These are phyloP conservation scores for Simplicillium aogashimaense DNA, from an alignment of 2,329 filamentous ascomycete species.

Conservation along the genomic window DNA sequence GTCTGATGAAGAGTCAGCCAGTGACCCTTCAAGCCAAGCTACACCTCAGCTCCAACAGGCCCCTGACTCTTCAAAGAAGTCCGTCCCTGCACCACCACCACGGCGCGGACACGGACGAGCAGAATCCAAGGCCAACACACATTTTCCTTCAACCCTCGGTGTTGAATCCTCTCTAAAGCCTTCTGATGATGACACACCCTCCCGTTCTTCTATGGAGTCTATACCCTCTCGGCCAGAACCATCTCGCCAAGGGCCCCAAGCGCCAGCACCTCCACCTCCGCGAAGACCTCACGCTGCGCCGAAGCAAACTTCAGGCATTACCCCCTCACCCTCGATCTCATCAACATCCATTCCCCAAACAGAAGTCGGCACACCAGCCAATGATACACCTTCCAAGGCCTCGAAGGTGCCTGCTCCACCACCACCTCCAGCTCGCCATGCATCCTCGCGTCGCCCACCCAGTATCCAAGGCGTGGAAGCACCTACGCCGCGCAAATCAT, in stretches of 20 bases:
- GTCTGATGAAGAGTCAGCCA: background rate
- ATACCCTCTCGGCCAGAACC: constrained; percentile 34
- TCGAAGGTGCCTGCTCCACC: constrained; percentile 22
- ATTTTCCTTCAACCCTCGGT: constrained; percentile 2
- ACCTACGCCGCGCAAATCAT: constrained; percentile 15
- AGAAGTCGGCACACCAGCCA: constrained; percentile 1
- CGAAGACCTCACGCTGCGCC: constrained; percentile 33
- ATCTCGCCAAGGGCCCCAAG: constrained; percentile 28
- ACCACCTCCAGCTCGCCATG: constrained; percentile 33
- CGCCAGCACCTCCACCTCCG: constrained; percentile 45
- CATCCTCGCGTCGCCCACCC: constrained; percentile 32
- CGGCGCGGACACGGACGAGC: constrained; percentile 34
- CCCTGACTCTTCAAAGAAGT: constrained; percentile 24
- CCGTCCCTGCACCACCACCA: constrained; percentile 41
- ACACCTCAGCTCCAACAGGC: constrained; percentile 6
- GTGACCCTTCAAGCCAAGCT: constrained; percentile 39
- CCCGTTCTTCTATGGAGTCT: constrained; percentile 42
- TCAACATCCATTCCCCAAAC: constrained; percentile 5
- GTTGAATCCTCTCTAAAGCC: constrained; percentile 9
- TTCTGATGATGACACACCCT: constrained; percentile 26
- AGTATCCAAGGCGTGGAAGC: constrained; percentile 32
- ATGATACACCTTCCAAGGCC: constrained; percentile 2
- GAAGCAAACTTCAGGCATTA: constrained; percentile 16
- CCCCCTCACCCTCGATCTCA: constrained; percentile 9
- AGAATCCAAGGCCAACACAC: constrained; percentile 27